Evolutionary conservation across 306 rosid genomes (phyloP).

Genomic region (Acacia crassicarpa): DNA sequence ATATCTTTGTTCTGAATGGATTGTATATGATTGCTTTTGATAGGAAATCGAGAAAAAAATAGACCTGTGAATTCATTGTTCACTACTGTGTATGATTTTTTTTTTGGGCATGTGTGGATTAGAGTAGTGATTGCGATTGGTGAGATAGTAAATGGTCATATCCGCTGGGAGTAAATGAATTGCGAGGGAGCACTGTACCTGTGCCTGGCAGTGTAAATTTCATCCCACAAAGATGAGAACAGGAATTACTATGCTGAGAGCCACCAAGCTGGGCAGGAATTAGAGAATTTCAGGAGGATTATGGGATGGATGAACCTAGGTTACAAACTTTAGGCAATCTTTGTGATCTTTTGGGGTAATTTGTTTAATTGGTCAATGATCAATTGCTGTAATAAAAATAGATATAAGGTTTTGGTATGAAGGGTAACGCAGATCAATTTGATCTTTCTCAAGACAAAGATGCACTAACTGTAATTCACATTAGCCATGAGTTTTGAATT

Average conservation of each 20-base stretch:
- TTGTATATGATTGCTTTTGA: no score
- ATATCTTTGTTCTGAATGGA: no score
- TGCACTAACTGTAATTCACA: background rate
- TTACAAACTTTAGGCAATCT: background rate
- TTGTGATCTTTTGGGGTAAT: background rate
- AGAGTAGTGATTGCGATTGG: background rate
- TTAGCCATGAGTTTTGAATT: background rate
- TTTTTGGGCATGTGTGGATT: background rate
- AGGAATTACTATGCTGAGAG: background rate
- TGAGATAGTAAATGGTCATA: background rate
- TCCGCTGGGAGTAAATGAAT: background rate
- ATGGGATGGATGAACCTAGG: background rate
- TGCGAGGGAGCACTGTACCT: background rate
- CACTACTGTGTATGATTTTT: no score
- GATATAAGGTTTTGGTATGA: background rate
- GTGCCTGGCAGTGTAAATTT: background rate
- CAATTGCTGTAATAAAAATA: background rate
- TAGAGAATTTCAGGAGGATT: background rate
- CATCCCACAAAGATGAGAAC: background rate
- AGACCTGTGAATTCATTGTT: no score
- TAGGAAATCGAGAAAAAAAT: no score
- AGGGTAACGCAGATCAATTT: background rate
- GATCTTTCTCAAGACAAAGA: background rate
- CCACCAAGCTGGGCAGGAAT: background rate
- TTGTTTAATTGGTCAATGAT: background rate